Conservation (phyloP, 2,329 filamentous ascomycete species). For the Xylaria arbuscula region DNA sequence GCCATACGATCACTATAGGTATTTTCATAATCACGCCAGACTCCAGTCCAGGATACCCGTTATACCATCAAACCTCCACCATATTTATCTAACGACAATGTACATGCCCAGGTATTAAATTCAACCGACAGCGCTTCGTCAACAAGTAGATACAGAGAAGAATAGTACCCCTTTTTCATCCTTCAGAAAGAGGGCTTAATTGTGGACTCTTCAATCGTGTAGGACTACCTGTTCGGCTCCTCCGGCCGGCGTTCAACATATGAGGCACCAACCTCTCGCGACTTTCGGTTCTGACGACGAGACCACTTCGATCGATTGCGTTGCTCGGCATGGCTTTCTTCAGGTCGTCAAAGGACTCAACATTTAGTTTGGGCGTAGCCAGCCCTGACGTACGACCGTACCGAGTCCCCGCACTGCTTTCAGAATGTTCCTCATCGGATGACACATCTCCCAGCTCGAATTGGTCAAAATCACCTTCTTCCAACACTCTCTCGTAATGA, state of each 20-base stretch:
- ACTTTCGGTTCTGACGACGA: constrained; percentile 86
- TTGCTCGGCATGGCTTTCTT: constrained; percentile 51
- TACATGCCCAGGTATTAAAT: constrained; percentile 16
- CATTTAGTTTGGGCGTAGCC: constrained; percentile 71
- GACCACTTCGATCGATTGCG: constrained; percentile 73
- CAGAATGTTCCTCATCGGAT: constrained; percentile 72
- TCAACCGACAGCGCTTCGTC: constrained; percentile 16
- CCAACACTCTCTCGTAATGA: constrained; percentile 85
- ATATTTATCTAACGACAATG: constrained; percentile 20
- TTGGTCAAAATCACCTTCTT: constrained; percentile 78
- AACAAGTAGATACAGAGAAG: constrained; percentile 36
- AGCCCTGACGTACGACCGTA: constrained; percentile 73
- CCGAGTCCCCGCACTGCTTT: constrained; percentile 64
- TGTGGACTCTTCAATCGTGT: constrained; percentile 69
- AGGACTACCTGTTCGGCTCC: constrained; percentile 67
- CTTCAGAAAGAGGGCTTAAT: constrained; percentile 62
- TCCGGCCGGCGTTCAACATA: constrained; percentile 66
- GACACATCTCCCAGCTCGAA: constrained; percentile 81
- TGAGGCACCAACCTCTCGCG: constrained; percentile 77
- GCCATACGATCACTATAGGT: constrained; percentile 15
- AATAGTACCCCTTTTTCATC: constrained; percentile 40
- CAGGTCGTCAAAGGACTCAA: constrained; percentile 63
- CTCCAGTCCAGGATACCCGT: constrained; percentile 25
- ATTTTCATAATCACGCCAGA: constrained; percentile 27
- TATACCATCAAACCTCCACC: constrained; percentile 14